Conservation (phyloP, 2,329 filamentous ascomycete genomes). For the Paracoccidioides lutzii region DNA sequence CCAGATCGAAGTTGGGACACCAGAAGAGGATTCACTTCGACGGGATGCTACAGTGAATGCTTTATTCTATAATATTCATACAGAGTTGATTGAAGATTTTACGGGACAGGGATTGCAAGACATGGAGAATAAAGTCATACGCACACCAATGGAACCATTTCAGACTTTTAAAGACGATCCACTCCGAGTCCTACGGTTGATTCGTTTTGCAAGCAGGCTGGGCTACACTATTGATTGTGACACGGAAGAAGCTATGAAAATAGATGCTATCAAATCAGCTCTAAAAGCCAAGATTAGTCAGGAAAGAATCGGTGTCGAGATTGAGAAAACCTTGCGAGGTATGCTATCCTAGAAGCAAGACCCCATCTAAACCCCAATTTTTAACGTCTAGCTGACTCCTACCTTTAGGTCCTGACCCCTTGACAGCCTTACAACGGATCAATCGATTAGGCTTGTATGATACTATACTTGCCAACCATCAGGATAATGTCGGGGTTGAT, state of each 20-base stretch:
- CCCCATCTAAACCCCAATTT: not conserved
- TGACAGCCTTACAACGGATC: constrained; percentile 26
- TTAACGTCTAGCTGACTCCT: not conserved
- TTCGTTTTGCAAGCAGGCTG: constrained; percentile 80
- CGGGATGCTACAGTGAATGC: constrained; percentile 92
- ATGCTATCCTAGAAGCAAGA: constrained; percentile 9
- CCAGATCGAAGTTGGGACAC: constrained; percentile 83
- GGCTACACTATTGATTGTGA: constrained; percentile 62
- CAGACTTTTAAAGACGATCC: constrained; percentile 95
- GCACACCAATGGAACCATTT: constrained; percentile 74
- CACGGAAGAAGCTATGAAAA: constrained; percentile 60
- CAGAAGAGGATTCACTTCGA: constrained; percentile 75
- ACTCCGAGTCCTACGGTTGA: constrained; percentile 68
- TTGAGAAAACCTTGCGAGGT: constrained; percentile 85
- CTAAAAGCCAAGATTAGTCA: constrained; percentile 82
- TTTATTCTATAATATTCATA: constrained; percentile 87
- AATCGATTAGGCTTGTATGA: constrained; percentile 26
- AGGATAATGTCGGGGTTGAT: constrained; percentile 43
- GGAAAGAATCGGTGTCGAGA: constrained; percentile 73
- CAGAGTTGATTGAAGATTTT: constrained; percentile 68
- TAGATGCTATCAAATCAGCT: constrained; percentile 63
- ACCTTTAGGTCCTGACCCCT: constrained; percentile 26
- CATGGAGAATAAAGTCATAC: constrained; percentile 58
- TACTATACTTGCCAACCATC: constrained; percentile 31
- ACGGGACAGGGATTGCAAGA: constrained; percentile 62